These are phyloP conservation scores for Solanum stenotomum DNA, from an alignment of 257 asterid species.

Conservation along the genomic window DNA sequence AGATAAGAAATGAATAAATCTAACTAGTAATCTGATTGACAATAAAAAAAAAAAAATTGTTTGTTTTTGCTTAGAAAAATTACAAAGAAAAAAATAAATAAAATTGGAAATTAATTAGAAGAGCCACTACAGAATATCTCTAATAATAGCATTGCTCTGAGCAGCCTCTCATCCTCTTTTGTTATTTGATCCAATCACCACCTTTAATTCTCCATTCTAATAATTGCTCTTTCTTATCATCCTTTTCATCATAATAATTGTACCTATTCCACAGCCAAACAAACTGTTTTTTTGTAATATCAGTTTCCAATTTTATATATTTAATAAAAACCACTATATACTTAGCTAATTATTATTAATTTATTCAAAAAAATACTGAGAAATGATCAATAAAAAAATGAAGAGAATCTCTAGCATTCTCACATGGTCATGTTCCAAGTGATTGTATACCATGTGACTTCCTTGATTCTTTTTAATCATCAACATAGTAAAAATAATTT, in stretches of 20 bases:
- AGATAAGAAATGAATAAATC: constrained; percentile 48
- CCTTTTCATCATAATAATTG: constrained; percentile 14
- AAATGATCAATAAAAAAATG: background rate
- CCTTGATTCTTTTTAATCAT: background rate
- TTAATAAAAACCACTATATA: background rate
- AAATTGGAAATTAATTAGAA: constrained; percentile 11
- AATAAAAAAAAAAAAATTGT: background rate
- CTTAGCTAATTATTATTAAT: background rate
- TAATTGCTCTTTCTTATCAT: constrained; percentile 13
- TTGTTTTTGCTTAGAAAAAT: background rate
- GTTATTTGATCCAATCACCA: background rate
- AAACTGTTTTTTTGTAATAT: constrained; percentile 40
- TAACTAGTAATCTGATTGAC: constrained; percentile 20
- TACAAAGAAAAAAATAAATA: background rate
- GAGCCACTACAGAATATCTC: constrained; percentile 47
- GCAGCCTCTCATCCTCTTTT: constrained; percentile 35
- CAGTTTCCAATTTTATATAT: constrained; percentile 11
- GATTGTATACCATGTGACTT: background rate
- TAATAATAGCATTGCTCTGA: constrained; percentile 52
- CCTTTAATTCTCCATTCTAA: constrained; percentile 2
- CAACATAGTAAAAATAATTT: background rate
- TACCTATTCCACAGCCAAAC: constrained; percentile 71
- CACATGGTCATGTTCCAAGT: background rate
- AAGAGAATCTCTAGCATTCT: background rate
- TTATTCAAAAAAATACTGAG: background rate